Conservation (phyloP, 257 asterid genomes). For the Henckelia pumila region DNA sequence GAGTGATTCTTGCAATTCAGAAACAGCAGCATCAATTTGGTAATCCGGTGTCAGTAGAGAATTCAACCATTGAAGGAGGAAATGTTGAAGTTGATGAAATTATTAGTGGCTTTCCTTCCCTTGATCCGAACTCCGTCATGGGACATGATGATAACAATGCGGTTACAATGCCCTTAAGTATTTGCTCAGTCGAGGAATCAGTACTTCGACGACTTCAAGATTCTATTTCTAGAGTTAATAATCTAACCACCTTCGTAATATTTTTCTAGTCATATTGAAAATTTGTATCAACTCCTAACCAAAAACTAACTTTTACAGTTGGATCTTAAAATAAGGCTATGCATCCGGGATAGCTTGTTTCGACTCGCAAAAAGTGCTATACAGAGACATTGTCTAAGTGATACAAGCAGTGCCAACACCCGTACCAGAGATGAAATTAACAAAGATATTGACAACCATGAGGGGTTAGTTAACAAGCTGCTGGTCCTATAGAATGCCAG, state of each 20-base stretch:
- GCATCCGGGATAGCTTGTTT: conserved; percentile 81
- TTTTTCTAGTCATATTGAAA: conserved; percentile 19
- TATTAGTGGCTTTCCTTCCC: conserved; percentile 38
- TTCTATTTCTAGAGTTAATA: conserved; percentile 55
- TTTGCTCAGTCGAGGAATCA: conserved; percentile 58
- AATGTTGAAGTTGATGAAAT: conserved; percentile 45
- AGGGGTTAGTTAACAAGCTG: not conserved
- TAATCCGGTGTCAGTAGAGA: conserved; percentile 45
- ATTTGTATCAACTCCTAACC: not conserved
- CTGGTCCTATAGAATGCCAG: not conserved
- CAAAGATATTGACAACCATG: not conserved
- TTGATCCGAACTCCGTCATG: conserved; percentile 46
- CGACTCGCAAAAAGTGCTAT: conserved; percentile 79
- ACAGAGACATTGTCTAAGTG: conserved; percentile 53
- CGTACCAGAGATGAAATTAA: not conserved
- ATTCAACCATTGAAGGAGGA: conserved; percentile 50
- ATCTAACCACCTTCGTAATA: conserved; percentile 18
- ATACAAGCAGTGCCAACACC: not conserved
- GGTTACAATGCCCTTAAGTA: conserved; percentile 35
- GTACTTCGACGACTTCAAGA: conserved; percentile 81
- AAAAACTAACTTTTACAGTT: conserved; percentile 42
- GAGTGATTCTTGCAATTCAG: conserved; percentile 86
- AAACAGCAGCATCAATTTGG: conserved; percentile 76
- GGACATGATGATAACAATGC: conserved; percentile 55
- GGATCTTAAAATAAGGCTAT: conserved; percentile 63